phyloP scores from a whole-genome alignment of 805 yeast species.

The Kazachstania africana region DNA sequence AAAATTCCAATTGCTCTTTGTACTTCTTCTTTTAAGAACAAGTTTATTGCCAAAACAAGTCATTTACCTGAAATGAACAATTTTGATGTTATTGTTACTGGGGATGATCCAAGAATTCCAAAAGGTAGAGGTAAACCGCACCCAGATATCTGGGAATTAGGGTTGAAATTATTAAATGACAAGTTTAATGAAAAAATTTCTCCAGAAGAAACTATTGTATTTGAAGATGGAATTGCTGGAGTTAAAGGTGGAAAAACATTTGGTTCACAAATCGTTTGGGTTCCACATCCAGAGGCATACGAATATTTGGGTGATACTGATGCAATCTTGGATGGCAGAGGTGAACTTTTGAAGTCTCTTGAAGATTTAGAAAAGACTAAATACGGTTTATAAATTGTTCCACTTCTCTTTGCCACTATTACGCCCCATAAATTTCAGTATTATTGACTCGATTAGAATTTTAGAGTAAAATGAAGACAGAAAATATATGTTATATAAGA shows the following conservation, averaged over 20 bases:
- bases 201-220: conserved; percentile 75
- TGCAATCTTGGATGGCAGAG: conserved; percentile 41
- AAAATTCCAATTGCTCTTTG: conserved; percentile 80
- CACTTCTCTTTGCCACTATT: no score
- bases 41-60: conserved; percentile 59
- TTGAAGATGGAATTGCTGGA: conserved; percentile 95
- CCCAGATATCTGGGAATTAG: conserved; percentile 87
- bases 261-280: conserved; percentile 85
- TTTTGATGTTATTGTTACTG: conserved; percentile 70
- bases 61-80: conserved; percentile 57
- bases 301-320: conserved; percentile 42
- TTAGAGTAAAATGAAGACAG: no score
- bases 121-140: conserved; percentile 84
- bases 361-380: conserved; percentile 39
- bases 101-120: conserved; percentile 79
- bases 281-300: conserved; percentile 72
- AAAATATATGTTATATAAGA: no score
- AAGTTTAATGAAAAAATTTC: conserved; percentile 34
- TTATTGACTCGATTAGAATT: no score
- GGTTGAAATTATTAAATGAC: conserved; percentile 61
- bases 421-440: no score
- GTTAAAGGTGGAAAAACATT: conserved; percentile 74
- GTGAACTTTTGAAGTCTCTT: conserved; percentile 43
- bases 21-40: conserved; percentile 60
- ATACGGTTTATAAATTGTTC: conserved; percentile 36